Percentiles rank a stretch among this genome's conserved stretches.
Conservation (phyloP, 352 stramenopile species). For the Phytophthora pinifolia region DNA sequence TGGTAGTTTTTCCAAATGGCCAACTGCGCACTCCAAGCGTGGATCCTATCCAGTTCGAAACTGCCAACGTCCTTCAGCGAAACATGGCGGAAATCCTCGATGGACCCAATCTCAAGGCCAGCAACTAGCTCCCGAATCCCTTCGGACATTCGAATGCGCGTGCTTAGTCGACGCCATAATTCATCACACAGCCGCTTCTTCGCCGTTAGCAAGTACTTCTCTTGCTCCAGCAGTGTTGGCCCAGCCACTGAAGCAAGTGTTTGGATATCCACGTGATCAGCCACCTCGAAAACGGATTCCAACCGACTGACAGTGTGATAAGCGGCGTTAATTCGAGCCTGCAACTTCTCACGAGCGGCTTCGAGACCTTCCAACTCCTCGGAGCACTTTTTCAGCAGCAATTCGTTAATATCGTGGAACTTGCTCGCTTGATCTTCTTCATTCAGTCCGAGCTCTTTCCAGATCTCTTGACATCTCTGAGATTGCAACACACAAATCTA, state of each 20-base stretch:
- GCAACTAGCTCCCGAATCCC: constrained; percentile 39
- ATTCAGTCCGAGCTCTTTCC: constrained; percentile 56
- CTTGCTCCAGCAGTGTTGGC: constrained; percentile 53
- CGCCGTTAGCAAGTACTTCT: constrained; percentile 40
- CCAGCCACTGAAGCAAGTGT: constrained; percentile 35
- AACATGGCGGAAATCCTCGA: constrained; percentile 49
- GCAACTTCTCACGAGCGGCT: constrained; percentile 44
- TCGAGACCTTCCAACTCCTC: constrained; percentile 64
- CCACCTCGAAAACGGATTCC: constrained; percentile 41
- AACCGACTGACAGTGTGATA: constrained; percentile 47
- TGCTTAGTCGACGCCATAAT: constrained; percentile 42
- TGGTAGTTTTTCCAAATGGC: constrained; percentile 30
- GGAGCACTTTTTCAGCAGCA: constrained; percentile 57
- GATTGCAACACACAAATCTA: constrained; percentile 3
- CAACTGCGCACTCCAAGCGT: constrained; percentile 15
- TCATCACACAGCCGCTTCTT: constrained; percentile 41
- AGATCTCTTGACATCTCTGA: constrained; percentile 71
- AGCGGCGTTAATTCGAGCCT: constrained; percentile 40
- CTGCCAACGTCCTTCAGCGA: constrained; percentile 26
- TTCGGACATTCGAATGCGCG: constrained; percentile 34
- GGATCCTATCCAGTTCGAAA: constrained; percentile 16
- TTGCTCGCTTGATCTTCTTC: constrained; percentile 52
- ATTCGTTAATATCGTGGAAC: constrained; percentile 62
- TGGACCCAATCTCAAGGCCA: constrained; percentile 37
- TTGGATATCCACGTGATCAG: constrained; percentile 42